These are phyloP conservation scores for Noccaea caerulescens DNA, from an alignment of 345 rosid genomes.

Conservation along the genomic window DNA sequence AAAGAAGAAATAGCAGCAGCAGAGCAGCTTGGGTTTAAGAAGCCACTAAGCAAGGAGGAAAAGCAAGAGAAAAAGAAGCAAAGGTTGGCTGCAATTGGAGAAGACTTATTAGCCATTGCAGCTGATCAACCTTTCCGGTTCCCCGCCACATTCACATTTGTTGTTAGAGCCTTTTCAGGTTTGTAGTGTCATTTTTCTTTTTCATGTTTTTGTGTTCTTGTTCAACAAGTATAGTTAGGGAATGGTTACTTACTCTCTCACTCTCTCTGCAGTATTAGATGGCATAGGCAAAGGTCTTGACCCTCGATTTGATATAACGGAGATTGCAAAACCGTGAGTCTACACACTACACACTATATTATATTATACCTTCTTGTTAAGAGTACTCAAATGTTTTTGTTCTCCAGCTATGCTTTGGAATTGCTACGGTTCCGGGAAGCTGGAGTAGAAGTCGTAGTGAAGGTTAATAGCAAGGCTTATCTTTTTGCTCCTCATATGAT, in stretches of 20 bases:
- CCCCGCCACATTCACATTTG: conserved; percentile 98
- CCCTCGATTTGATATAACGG: conserved; percentile 95
- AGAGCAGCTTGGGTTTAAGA: conserved; percentile 86
- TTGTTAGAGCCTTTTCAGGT: conserved; percentile 99
- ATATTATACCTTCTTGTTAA: conserved; percentile 6
- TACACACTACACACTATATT: background rate
- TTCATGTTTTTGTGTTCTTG: background rate
- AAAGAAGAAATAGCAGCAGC: conserved; percentile 79
- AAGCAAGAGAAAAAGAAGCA: conserved; percentile 91
- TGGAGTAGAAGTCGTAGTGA: conserved; percentile 89
- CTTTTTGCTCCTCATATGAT: conserved; percentile 18
- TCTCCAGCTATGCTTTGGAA: conserved; percentile 86
- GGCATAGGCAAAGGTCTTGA: conserved; percentile 99
- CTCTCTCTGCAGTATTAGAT: conserved; percentile 71
- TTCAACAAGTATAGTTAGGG: conserved; percentile 1
- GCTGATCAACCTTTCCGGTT: conserved; percentile 99
- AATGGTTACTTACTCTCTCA: conserved; percentile 14
- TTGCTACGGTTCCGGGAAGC: conserved; percentile 89
- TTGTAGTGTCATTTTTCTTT: conserved; percentile 14
- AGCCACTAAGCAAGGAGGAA: conserved; percentile 86
- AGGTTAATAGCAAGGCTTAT: conserved; percentile 55
- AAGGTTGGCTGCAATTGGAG: conserved; percentile 97
- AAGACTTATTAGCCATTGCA: conserved; percentile 92
- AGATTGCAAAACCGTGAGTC: conserved; percentile 96
- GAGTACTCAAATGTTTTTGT: conserved; percentile 34